A percentile compares a stretch with the other conserved stretches of the same genome.
phyloP scores from a whole-genome alignment of 2,329 filamentous ascomycete species.

The Neopestalotiopsis sp. region DNA sequence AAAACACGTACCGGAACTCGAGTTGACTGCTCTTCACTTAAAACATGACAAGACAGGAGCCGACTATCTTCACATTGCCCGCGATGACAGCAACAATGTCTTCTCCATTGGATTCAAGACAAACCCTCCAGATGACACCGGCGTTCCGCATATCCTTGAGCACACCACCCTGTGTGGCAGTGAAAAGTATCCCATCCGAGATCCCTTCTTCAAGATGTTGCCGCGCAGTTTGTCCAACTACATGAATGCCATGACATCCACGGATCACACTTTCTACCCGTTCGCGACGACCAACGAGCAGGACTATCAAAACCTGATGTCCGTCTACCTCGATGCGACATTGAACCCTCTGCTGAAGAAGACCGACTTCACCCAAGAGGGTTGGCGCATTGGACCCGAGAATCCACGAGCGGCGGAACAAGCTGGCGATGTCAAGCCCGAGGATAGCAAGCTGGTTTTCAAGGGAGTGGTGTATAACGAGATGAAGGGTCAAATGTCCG shows the following conservation, averaged over 20 bases:
- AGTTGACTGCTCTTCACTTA: constrained; percentile 88
- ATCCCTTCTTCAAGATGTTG: constrained; percentile 99
- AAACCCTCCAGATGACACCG: constrained; percentile 94
- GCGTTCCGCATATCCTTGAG: constrained; percentile 95
- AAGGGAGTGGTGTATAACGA: constrained; percentile 99
- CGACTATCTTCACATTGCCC: constrained; percentile 92
- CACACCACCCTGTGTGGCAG: constrained; percentile 97
- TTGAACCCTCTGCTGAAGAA: constrained; percentile 87
- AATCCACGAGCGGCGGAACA: constrained; percentile 69
- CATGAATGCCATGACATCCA: constrained; percentile 98
- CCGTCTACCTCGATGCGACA: constrained; percentile 94
- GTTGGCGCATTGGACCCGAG: constrained; percentile 94
- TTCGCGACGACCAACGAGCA: constrained; percentile 96
- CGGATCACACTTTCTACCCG: constrained; percentile 96
- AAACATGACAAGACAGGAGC: constrained; percentile 95
- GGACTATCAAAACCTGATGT: constrained; percentile 95
- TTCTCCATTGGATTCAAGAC: constrained; percentile 99
- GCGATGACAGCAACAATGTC: constrained; percentile 98
- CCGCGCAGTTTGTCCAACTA: constrained; percentile 98
- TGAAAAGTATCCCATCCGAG: constrained; percentile 95
- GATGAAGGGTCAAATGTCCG: constrained; percentile 99
- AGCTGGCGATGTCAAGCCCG: constrained; percentile 49
- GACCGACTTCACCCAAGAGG: constrained; percentile 94
- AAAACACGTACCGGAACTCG: constrained; percentile 92
- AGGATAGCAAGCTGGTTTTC: constrained; percentile 80